phyloP scores from a whole-genome alignment of 352 stramenopile species.

The Pythium aphanidermatum region DNA sequence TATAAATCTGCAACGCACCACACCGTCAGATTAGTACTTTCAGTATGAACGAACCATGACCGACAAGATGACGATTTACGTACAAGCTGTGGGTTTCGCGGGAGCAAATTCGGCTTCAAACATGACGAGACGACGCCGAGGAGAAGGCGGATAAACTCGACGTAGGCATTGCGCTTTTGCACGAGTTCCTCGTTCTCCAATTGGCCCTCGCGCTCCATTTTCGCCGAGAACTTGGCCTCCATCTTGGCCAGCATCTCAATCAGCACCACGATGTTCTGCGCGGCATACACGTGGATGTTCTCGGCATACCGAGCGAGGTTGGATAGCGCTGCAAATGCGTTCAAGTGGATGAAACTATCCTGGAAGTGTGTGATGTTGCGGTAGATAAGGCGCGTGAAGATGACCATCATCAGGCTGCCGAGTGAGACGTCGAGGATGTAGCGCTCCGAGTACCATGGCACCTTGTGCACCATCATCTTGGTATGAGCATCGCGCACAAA shows the following conservation, averaged over 20 bases:
- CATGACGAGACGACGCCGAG: slow-evolving; percentile 61
- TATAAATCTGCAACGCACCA: slow-evolving; percentile 58
- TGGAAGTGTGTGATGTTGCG: slow-evolving; percentile 79
- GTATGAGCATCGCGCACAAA: slow-evolving; percentile 66
- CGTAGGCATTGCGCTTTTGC: slow-evolving; percentile 56
- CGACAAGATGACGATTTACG: slow-evolving; percentile 7
- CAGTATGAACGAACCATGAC: neutral
- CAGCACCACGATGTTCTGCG: slow-evolving; percentile 56
- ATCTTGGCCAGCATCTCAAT: slow-evolving; percentile 78
- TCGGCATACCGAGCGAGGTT: slow-evolving; percentile 69
- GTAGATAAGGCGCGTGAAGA: slow-evolving; percentile 70
- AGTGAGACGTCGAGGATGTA: slow-evolving; percentile 75
- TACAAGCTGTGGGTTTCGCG: slow-evolving; percentile 74
- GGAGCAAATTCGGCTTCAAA: slow-evolving; percentile 55
- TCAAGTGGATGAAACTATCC: slow-evolving; percentile 73
- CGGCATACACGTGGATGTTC: slow-evolving; percentile 67
- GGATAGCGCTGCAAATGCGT: slow-evolving; percentile 63
- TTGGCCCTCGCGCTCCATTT: slow-evolving; percentile 36
- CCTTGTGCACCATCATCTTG: slow-evolving; percentile 45
- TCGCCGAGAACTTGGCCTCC: slow-evolving; percentile 44
- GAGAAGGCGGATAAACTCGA: slow-evolving; percentile 71
- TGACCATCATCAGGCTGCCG: slow-evolving; percentile 68
- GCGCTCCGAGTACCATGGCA: slow-evolving; percentile 73
- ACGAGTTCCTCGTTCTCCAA: slow-evolving; percentile 37
- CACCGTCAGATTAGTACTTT: neutral